Evolutionary conservation across 768 basidiomycete genomes (phyloP).

Genomic region (Psilocybe sp.): DNA sequence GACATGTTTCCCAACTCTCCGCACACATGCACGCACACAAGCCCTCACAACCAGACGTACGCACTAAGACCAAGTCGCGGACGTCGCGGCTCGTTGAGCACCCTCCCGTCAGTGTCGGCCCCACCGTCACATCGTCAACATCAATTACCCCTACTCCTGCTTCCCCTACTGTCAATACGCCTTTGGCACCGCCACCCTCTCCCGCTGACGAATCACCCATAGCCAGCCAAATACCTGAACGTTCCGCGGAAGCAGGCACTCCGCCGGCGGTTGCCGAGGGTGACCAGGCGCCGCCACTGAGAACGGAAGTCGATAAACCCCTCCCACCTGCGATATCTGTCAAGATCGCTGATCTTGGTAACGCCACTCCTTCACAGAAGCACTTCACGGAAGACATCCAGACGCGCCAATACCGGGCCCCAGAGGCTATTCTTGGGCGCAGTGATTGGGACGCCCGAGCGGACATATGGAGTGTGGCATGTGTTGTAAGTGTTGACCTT

Average conservation of each 20-base stretch:
- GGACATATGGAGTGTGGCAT: constrained; percentile 91
- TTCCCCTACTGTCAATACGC: constrained; percentile 15
- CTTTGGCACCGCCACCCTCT: constrained; percentile 34
- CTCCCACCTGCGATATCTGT: constrained; percentile 59
- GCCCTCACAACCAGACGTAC: constrained; percentile 17
- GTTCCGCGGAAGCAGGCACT: constrained; percentile 5
- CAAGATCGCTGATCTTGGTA: constrained; percentile 94
- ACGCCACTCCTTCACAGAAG: constrained; percentile 86
- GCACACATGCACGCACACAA: constrained; percentile 35
- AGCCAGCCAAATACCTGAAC: constrained; percentile 13
- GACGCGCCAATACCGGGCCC: constrained; percentile 92
- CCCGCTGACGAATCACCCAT: constrained; percentile 29
- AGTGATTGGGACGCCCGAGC: constrained; percentile 83
- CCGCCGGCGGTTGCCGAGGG: neutral
- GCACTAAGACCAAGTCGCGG: constrained; percentile 19
- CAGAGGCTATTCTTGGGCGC: constrained; percentile 90
- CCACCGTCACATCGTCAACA: constrained; percentile 12
- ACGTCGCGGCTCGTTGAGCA: constrained; percentile 15
- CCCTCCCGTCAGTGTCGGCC: constrained; percentile 11
- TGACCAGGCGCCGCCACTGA: constrained; percentile 13
- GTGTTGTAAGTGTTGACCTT: constrained; percentile 53
- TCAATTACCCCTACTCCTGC: constrained; percentile 26
- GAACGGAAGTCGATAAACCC: constrained; percentile 17
- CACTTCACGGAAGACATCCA: constrained; percentile 96
- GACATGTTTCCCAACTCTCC: constrained; percentile 38